phyloP scores from a whole-genome alignment of 2,329 filamentous ascomycete species.

The Aspergillus pseudoterreus region DNA sequence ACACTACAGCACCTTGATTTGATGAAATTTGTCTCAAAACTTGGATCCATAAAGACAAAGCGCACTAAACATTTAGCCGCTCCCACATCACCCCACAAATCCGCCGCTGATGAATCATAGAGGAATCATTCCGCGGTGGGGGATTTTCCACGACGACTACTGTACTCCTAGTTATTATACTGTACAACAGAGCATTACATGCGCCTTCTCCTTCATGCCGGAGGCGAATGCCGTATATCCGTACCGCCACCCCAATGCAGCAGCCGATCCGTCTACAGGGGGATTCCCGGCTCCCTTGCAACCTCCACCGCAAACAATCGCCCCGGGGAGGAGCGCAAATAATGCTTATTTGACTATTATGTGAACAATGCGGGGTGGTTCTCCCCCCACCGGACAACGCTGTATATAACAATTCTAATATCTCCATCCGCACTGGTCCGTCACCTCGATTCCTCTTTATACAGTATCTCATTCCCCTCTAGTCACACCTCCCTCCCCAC shows the following conservation, averaged over 20 bases:
- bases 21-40: not conserved
- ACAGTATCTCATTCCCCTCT: too few relatives aligned
- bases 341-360: conserved; percentile 5
- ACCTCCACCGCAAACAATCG: not conserved
- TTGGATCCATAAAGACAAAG: not conserved
- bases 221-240: not conserved
- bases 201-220: not conserved
- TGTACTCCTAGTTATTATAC: not conserved
- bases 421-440: not conserved
- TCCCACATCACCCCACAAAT: not conserved
- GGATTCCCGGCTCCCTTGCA: not conserved
- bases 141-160: not conserved
- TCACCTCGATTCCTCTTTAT: not conserved
- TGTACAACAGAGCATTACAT: not conserved
- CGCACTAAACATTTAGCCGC: not conserved
- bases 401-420: not conserved
- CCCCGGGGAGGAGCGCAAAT: not conserved
- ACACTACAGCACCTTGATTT: conserved; percentile 24
- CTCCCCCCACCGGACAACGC: not conserved
- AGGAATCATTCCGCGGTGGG: not conserved
- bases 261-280: not conserved
- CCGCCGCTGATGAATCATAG: not conserved
- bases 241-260: not conserved
- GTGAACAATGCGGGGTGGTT: conserved; percentile 6
- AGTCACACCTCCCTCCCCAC: too few relatives aligned